Evolutionary conservation across 2,329 filamentous ascomycete genomes (phyloP).

Genomic region (Claviceps sp.): DNA sequence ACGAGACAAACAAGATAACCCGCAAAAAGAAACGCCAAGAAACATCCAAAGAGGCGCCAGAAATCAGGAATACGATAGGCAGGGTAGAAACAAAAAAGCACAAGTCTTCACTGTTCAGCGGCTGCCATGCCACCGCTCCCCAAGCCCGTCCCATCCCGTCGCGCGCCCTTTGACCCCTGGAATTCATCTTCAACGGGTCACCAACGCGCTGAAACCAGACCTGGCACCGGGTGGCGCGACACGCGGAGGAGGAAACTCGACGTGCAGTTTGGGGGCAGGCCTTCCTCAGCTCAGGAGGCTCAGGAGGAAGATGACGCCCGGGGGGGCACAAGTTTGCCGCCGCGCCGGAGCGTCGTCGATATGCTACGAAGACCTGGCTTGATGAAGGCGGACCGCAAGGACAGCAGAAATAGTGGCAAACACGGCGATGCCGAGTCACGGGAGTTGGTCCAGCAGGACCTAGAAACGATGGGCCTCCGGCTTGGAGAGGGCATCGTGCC

Average conservation of each 20-base stretch:
- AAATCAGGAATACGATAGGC: not conserved
- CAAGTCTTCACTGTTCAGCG: too few relatives aligned
- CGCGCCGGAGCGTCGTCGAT: conserved; percentile 32
- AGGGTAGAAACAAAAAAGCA: not conserved
- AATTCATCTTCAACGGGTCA: conserved; percentile 67
- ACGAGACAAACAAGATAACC: too few relatives aligned
- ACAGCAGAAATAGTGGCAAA: too few relatives aligned
- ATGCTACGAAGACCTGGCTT: conserved; percentile 35
- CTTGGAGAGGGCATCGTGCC: too few relatives aligned
- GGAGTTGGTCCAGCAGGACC: too few relatives aligned
- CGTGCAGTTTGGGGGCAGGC: conserved; percentile 52
- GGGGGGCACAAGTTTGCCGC: conserved; percentile 5
- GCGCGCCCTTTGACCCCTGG: conserved; percentile 45
- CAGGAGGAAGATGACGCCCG: too few relatives aligned
- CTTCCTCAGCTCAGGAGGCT: not conserved
- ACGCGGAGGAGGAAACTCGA: conserved; percentile 56
- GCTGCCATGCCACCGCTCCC: conserved; percentile 1
- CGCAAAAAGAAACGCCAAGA: too few relatives aligned
- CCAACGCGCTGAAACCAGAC: conserved; percentile 57
- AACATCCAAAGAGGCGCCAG: too few relatives aligned
- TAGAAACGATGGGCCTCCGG: too few relatives aligned
- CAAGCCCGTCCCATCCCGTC: too few relatives aligned
- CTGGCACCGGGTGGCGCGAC: conserved; percentile 56
- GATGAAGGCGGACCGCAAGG: conserved; percentile 6
- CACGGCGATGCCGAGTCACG: too few relatives aligned